Conservation (phyloP, 257 asterid species). For the Solanum arcanum region DNA sequence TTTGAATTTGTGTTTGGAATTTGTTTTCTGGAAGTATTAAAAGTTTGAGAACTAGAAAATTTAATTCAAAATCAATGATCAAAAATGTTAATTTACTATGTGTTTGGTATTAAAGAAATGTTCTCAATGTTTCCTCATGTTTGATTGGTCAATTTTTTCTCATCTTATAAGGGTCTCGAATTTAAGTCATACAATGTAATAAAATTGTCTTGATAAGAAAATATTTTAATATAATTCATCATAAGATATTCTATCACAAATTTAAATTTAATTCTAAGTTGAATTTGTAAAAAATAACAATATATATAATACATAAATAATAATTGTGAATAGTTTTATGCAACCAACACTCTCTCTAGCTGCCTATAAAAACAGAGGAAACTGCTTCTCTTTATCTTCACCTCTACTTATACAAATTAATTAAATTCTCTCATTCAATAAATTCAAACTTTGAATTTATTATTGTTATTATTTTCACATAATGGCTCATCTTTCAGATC, state of each 20-base stretch:
- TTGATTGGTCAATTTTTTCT: background rate
- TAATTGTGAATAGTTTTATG: background rate
- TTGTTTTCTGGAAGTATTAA: background rate
- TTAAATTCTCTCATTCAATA: background rate
- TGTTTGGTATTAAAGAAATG: background rate
- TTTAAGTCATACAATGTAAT: too few relatives aligned
- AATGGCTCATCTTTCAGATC: constrained; percentile 56
- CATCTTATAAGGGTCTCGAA: too few relatives aligned
- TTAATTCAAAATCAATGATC: background rate
- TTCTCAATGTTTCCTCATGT: background rate
- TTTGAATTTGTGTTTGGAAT: background rate
- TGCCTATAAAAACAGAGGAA: background rate
- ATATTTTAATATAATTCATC: background rate
- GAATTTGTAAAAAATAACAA: background rate
- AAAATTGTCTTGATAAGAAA: background rate
- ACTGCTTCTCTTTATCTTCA: background rate
- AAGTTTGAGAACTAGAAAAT: background rate
- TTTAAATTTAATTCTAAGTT: background rate
- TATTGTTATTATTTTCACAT: background rate
- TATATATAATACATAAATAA: background rate
- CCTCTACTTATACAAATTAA: background rate
- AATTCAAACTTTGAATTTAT: background rate
- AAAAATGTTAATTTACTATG: background rate
- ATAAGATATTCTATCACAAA: background rate
- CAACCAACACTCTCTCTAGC: background rate